Conservation (phyloP, 306 rosid genomes). For the Gastrolobium bilobum region DNA sequence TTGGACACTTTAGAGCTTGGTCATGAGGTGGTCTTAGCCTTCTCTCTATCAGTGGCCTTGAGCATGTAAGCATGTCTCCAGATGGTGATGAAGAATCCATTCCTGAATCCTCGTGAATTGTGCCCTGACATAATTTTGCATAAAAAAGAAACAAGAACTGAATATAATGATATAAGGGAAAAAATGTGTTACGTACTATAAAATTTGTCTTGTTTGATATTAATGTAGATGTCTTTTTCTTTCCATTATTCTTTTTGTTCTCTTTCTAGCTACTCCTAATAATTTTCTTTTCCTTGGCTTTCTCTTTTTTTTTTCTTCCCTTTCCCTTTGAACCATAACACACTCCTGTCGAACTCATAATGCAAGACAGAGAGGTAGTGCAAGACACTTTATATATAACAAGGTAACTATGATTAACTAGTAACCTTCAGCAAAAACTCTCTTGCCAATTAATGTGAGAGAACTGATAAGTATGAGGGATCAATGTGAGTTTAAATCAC, state of each 20-base stretch:
- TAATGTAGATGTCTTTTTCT: slow-evolving; percentile 40
- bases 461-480: background rate
- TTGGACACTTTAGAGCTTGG: slow-evolving; percentile 74
- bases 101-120: slow-evolving; percentile 65
- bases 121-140: slow-evolving; percentile 52
- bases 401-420: background rate
- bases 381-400: background rate
- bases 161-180: too few species aligned
- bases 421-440: background rate
- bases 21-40: slow-evolving; percentile 73
- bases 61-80: slow-evolving; percentile 66
- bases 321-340: slow-evolving; percentile 26
- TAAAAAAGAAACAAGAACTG: background rate
- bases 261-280: slow-evolving; percentile 36
- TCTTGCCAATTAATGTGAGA: background rate
- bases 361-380: slow-evolving; percentile 15
- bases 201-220: slow-evolving; percentile 34
- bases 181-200: background rate
- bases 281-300: slow-evolving; percentile 39
- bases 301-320: slow-evolving; percentile 23
- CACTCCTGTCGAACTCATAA: background rate
- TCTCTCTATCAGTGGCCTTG: slow-evolving; percentile 68
- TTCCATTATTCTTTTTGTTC: slow-evolving; percentile 50
- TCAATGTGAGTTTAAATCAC: background rate
- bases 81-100: slow-evolving; percentile 73